Base-by-base conservation (phyloP, 2,329 filamentous ascomycete species). In the Biscogniauxia sp. region DNA sequence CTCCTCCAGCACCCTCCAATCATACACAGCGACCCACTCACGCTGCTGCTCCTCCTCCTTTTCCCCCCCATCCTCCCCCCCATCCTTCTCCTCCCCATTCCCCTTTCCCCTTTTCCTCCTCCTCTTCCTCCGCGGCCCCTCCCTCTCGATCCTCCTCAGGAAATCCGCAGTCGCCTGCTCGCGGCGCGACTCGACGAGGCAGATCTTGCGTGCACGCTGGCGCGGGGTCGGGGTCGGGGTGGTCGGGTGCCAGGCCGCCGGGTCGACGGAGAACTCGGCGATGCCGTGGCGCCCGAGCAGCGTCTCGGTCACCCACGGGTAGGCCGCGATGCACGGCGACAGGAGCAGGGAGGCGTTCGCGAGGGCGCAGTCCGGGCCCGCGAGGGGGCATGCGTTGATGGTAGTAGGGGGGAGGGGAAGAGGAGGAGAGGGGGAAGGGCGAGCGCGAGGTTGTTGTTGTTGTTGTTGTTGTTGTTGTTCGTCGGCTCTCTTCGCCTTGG, bases 1-100 rank as follows among this genome's bases (percentile, higher is more conserved):
- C 20, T 77, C 73, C 32, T 75, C 72, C 53, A 83, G 60, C 5
- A 82, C 68, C 4, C 78, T 73, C 80, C 80, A 83, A 64, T 83
- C 80, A 57, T 80, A 80, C 1, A 82, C 73, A 5, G 73, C 72
- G 1, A 81, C 74, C 72, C 75, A 78, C 9, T 75, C 73, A 5
- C 75, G 69, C 26, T 23, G 23, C 23, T 23, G 23, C 23, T 23
- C 2, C 5, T 23, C 23, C 28, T 7, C 28, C 23, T 23, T 2
- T 23, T 23, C 23, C 28, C 28, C 28, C 9, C 28, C 28, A 8
- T 8, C 66, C 64, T 4, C 73, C 72, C 2, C 68, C 65, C 2
- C 68, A 23, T 23, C 23, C 23, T 5, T 5, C 23, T 2, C 5
- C 28, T 7, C 28, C 11, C 28, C 28, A 8, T 8, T 66, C 23